Percentiles rank a stretch among this genome's conserved stretches.
Conservation (phyloP, 2,329 filamentous ascomycete genomes). For the Beauveria rudraprayagi region DNA sequence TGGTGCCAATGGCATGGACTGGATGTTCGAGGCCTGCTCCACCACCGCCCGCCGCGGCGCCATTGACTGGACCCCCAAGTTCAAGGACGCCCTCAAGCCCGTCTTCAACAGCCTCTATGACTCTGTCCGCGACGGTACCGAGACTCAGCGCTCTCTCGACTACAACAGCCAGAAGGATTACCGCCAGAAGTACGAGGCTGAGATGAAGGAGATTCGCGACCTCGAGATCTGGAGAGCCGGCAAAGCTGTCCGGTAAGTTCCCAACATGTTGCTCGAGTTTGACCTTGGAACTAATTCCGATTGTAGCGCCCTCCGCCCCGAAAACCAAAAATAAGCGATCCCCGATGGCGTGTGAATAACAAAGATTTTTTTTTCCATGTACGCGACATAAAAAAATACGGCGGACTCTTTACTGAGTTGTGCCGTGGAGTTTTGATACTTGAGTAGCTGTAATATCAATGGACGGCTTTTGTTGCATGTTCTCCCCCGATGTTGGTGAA, state of each 20-base stretch:
- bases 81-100: slow-evolving; percentile 98
- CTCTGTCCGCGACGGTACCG: slow-evolving; percentile 79
- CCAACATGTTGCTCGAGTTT: neutral
- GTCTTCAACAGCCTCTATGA: slow-evolving; percentile 98
- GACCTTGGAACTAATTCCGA: slow-evolving; percentile 15
- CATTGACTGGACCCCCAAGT: slow-evolving; percentile 95
- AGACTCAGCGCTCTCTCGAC: slow-evolving; percentile 93
- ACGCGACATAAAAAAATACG: slow-evolving; percentile 3
- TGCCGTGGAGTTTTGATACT: slow-evolving; percentile 10
- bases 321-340: slow-evolving; percentile 66
- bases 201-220: slow-evolving; percentile 97
- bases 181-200: slow-evolving; percentile 92
- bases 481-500: neutral
- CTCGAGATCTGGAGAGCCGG: slow-evolving; percentile 99
- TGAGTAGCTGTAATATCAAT: slow-evolving; percentile 8
- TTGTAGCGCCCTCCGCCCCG: slow-evolving; percentile 64
- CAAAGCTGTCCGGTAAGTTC: slow-evolving; percentile 79
- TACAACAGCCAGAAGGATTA: slow-evolving; percentile 97
- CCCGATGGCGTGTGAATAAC: slow-evolving; percentile 1
- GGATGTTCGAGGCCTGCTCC: slow-evolving; percentile 99
- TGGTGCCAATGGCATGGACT: slow-evolving; percentile 97
- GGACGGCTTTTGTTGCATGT: slow-evolving; percentile 2
- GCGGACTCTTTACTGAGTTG: neutral
- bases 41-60: slow-evolving; percentile 96
- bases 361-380: neutral